Conservation (phyloP, 164 flowering plant genomes). For the Euptelea pleiosperma region DNA sequence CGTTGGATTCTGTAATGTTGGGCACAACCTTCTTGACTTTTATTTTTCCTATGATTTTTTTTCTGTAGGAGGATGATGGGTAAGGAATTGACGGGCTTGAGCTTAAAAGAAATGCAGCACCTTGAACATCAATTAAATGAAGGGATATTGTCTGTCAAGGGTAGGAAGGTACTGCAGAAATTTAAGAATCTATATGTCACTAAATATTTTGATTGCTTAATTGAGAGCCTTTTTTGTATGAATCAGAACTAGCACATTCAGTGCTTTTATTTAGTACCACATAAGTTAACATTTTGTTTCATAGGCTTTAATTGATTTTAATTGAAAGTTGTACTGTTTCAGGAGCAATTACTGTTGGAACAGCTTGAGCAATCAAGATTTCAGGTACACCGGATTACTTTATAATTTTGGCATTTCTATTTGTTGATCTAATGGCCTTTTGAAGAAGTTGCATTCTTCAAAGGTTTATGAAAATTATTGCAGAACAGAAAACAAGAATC, state of each 20-base stretch:
- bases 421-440: neutral
- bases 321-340: conserved; percentile 22
- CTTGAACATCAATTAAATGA: conserved; percentile 71
- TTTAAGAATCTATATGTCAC: neutral
- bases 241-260: no score
- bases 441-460: neutral
- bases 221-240: no score
- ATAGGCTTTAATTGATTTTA: neutral
- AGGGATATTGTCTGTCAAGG: conserved; percentile 56
- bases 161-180: conserved; percentile 51
- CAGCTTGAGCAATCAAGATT: conserved; percentile 64
- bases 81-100: conserved; percentile 57
- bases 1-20: neutral
- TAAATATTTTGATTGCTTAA: neutral
- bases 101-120: conserved; percentile 61
- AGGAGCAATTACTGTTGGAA: conserved; percentile 72
- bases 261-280: neutral
- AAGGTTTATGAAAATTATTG: neutral
- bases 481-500: neutral
- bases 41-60: neutral
- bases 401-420: neutral
- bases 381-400: conserved; percentile 39
- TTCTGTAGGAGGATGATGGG: conserved; percentile 57
- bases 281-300: conserved; percentile 3
- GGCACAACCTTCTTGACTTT: neutral